Percentiles rank a stretch among this genome's conserved stretches.
Conservation (phyloP, 1,284 basidiomycete genomes). For the Fistulinella cinereoalba region DNA sequence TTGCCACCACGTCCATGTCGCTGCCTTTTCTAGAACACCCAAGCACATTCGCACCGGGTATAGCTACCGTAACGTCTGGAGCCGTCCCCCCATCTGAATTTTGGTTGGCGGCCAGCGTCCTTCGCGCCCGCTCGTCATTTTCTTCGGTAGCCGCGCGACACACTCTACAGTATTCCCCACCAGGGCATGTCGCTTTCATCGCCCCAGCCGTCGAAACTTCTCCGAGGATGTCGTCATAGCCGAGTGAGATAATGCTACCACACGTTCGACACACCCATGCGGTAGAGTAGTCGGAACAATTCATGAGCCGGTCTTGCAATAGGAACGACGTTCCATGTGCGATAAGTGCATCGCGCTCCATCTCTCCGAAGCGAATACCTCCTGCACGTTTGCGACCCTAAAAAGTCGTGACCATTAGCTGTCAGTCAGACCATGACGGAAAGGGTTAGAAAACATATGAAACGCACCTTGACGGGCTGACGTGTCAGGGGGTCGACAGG, state of each 20-base stretch:
- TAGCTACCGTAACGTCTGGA: slow-evolving; percentile 57
- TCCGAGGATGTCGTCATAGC: slow-evolving; percentile 83
- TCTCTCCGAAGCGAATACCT: slow-evolving; percentile 99
- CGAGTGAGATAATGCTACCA: slow-evolving; percentile 92
- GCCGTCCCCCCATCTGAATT: slow-evolving; percentile 36
- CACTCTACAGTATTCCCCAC: slow-evolving; percentile 90
- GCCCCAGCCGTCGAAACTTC: slow-evolving; percentile 53
- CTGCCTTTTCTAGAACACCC: slow-evolving; percentile 60
- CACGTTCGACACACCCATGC: slow-evolving; percentile 98
- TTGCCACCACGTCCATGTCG: slow-evolving; percentile 89
- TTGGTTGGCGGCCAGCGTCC: slow-evolving; percentile 51
- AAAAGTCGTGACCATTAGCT: slow-evolving; percentile 3
- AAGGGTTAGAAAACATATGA: not conserved
- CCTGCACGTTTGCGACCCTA: slow-evolving; percentile 97
- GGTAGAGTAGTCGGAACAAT: slow-evolving; percentile 99
- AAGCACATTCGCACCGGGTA: slow-evolving; percentile 65
- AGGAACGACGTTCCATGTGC: slow-evolving; percentile 98
- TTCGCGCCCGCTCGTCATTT: slow-evolving; percentile 54
- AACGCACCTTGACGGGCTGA: slow-evolving; percentile 91
- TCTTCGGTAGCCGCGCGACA: slow-evolving; percentile 73
- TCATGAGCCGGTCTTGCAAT: slow-evolving; percentile 98
- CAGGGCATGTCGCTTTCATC: slow-evolving; percentile 59
- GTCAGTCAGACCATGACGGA: slow-evolving; percentile 1
- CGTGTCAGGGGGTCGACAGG: slow-evolving; percentile 94
- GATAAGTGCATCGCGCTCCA: slow-evolving; percentile 98